These are phyloP conservation scores for Dryadomyces quercivorus DNA, from an alignment of 2,329 filamentous ascomycete species.

Conservation along the genomic window DNA sequence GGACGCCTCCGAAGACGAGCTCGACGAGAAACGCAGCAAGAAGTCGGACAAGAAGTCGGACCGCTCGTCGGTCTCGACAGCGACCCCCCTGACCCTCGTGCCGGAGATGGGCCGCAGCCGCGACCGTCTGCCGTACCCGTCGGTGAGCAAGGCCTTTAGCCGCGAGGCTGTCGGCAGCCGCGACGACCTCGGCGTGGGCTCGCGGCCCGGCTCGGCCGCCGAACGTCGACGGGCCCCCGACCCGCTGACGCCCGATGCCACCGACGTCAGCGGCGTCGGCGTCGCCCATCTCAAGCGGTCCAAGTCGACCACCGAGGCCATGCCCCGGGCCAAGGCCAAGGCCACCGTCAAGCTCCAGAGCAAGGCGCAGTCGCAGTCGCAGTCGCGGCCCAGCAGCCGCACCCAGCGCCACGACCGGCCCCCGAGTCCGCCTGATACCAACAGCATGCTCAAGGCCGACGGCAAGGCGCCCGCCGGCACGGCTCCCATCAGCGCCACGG, in stretches of 20 bases:
- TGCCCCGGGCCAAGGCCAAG: neutral
- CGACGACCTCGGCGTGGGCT: slow-evolving; percentile 30
- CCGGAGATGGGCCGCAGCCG: slow-evolving; percentile 31
- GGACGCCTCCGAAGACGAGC: neutral
- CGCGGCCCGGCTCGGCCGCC: slow-evolving; percentile 11
- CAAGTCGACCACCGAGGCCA: slow-evolving; percentile 24
- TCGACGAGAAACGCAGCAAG: neutral
- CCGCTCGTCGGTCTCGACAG: neutral
- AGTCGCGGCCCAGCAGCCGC: slow-evolving; percentile 23
- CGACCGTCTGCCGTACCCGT: slow-evolving; percentile 58
- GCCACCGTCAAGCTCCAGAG: neutral
- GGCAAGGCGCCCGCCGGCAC: neutral
- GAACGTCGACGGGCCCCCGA: slow-evolving; percentile 29
- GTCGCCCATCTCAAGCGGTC: slow-evolving; percentile 30
- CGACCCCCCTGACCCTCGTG: slow-evolving; percentile 20
- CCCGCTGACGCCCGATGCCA: slow-evolving; percentile 57
- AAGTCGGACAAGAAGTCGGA: neutral
- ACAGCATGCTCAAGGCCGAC: slow-evolving; percentile 29
- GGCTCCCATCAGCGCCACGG: neutral
- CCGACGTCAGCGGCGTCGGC: slow-evolving; percentile 43
- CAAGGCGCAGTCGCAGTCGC: slow-evolving; percentile 3
- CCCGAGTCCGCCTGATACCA: slow-evolving; percentile 54
- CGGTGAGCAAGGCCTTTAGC: slow-evolving; percentile 82
- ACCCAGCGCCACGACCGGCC: slow-evolving; percentile 30
- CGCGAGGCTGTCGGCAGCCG: slow-evolving; percentile 65